These are phyloP conservation scores for Elsinoe necatrix DNA, from an alignment of 2,329 filamentous ascomycete species.

Conservation along the genomic window DNA sequence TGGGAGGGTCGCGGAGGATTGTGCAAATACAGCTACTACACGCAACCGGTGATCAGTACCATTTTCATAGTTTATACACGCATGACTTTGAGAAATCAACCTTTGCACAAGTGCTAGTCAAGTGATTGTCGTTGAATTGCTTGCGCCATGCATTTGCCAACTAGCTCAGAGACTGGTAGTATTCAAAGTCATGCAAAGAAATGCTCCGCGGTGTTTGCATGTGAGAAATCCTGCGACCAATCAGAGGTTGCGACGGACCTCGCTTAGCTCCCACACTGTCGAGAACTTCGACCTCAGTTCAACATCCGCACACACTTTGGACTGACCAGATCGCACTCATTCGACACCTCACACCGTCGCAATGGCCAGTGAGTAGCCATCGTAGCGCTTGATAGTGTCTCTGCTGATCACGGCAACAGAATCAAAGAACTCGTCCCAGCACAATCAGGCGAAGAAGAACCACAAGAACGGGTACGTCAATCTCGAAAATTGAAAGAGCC, in stretches of 20 bases:
- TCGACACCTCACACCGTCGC: conserved; percentile 37
- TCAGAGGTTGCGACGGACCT: not conserved
- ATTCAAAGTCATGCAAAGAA: too few relatives aligned
- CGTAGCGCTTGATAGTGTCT: not conserved
- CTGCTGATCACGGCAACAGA: conserved; percentile 46
- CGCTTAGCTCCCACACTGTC: conserved; percentile 16
- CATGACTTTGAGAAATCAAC: not conserved
- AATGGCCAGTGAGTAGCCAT: conserved; percentile 59
- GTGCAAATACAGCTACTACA: conserved; percentile 11
- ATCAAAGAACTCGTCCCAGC: conserved; percentile 99
- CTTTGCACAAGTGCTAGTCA: not conserved
- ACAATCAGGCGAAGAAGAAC: conserved; percentile 97
- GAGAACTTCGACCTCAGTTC: conserved; percentile 15
- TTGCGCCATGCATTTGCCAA: too few relatives aligned
- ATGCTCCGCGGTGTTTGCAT: not conserved
- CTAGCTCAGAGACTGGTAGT: too few relatives aligned
- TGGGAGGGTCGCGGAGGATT: conserved; percentile 1
- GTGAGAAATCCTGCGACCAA: not conserved
- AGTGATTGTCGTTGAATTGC: too few relatives aligned
- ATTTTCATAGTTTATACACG: conserved; percentile 16
- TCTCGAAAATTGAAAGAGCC: conserved; percentile 5
- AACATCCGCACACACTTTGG: not conserved
- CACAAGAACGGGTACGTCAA: conserved; percentile 90
- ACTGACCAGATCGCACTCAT: not conserved
- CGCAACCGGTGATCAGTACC: conserved; percentile 13